Evolutionary conservation across 2,329 filamentous ascomycete species (phyloP).

Genomic region (Thielaviopsis musarum): DNA sequence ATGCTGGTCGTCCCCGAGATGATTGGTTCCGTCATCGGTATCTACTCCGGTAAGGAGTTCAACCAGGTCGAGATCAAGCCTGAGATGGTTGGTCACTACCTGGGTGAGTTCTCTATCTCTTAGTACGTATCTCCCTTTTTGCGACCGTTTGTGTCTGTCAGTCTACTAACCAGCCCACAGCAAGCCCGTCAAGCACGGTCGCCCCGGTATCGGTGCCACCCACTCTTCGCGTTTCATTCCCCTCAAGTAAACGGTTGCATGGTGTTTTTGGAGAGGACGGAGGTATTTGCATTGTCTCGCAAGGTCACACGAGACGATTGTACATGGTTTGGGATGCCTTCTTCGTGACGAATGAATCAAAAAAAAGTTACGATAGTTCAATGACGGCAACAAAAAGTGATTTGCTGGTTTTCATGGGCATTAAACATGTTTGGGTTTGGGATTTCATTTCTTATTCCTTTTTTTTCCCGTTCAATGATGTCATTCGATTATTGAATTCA

Average conservation of each 20-base stretch:
- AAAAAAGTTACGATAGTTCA: constrained; percentile 12
- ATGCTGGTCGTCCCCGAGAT: constrained; percentile 99
- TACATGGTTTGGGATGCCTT: constrained; percentile 9
- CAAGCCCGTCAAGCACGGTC: constrained; percentile 99
- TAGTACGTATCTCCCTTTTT: constrained; percentile 51
- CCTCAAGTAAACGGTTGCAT: constrained; percentile 60
- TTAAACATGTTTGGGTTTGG: constrained; percentile 5
- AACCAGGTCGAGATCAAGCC: constrained; percentile 99
- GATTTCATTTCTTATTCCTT: neutral
- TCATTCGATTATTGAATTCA: neutral
- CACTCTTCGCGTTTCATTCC: constrained; percentile 99
- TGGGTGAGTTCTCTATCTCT: constrained; percentile 98
- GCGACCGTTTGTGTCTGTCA: neutral
- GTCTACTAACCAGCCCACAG: constrained; percentile 41
- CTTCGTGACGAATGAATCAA: constrained; percentile 13
- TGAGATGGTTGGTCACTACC: constrained; percentile 99
- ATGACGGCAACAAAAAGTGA: constrained; percentile 9
- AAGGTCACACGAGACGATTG: constrained; percentile 10
- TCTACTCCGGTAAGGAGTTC: constrained; percentile 99
- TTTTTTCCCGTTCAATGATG: neutral
- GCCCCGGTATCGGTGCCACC: constrained; percentile 99
- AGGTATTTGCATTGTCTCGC: constrained; percentile 32
- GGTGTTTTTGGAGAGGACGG: constrained; percentile 17
- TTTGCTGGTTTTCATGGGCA: constrained; percentile 10
- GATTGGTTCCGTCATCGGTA: constrained; percentile 96